Conservation (phyloP, 768 basidiomycete species). For the Russula lepida region DNA sequence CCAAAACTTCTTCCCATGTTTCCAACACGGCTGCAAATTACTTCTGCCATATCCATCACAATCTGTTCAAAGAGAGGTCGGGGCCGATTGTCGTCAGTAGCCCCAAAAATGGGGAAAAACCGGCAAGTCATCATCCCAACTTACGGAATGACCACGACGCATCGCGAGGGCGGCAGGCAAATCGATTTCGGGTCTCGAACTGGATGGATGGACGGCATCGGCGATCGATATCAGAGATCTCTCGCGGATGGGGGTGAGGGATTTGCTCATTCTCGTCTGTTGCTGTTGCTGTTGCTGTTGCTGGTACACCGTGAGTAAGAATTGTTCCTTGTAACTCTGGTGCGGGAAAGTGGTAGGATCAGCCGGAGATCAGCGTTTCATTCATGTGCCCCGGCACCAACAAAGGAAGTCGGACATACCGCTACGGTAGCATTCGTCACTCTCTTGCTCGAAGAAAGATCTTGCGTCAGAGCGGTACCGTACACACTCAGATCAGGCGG, state of each 20-base stretch:
- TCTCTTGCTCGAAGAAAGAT: not conserved
- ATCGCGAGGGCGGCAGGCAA: not conserved
- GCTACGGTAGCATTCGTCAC: slow-evolving; percentile 1
- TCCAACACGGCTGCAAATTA: not conserved
- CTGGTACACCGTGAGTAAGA: not conserved
- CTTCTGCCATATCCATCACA: slow-evolving; percentile 1
- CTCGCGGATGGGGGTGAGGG: not conserved
- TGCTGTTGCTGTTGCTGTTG: not conserved
- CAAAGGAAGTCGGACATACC: not conserved
- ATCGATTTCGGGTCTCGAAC: not conserved
- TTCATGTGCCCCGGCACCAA: not conserved
- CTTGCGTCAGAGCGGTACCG: not conserved
- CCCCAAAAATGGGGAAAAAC: not conserved
- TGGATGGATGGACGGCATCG: slow-evolving; percentile 2
- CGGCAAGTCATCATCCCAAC: not conserved
- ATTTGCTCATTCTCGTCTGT: not conserved
- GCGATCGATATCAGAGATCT: slow-evolving; percentile 8
- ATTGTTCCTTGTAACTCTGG: slow-evolving; percentile 8
- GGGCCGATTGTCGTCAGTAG: not conserved
- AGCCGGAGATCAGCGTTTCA: not conserved
- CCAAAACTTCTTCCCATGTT: not conserved
- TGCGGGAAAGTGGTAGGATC: no score
- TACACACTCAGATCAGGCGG: not conserved
- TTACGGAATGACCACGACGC: slow-evolving; percentile 5
- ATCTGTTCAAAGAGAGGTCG: not conserved